Evolutionary conservation across 257 asterid genomes (phyloP), one percentile per base, ranked within the genome.

Genomic region (Nicotiana obtusifolia): DNA sequence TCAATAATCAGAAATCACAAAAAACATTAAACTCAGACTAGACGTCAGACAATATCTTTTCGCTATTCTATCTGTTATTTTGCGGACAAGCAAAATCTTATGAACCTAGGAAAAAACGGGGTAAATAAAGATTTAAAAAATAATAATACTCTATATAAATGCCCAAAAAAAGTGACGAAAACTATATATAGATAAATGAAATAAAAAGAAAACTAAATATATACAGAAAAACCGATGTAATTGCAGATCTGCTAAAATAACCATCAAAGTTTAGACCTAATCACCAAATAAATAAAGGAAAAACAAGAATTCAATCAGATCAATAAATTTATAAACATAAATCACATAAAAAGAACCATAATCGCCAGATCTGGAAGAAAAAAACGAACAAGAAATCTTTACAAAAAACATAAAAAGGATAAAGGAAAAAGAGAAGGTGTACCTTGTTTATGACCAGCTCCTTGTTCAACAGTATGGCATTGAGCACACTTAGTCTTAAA

Each of bases 361-460:
- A 4, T 52, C 61, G 17, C 9, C 61, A 56, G 22, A 56, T 56
- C 61, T 56, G 20, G 5, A 9, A 14, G 0, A 52, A 49, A n/a
- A 10, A 49, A 13, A 49, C 2, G 0, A 37, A 35, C 7, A 47
- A 44, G 52, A 44, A 7, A 44, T 44, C 13, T 47, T 10, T 2
- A 49, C 56, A 49, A 11, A 52, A 2, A 52, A 52, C 15, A 52
- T 52, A 52, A 52, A 14, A 52, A 15, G 1, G 17, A 14, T 7
- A 11, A 52, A 52, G 7, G 5, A 4, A 14, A 14, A 14, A 52
- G 33, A 52, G 19, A 52, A 52, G 19, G 61, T 0, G 22, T 56
- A 93, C 97, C 97, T 92, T 93, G 97, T 84, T 93, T 93, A 91
- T 93, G 98, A 80, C 95, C 98, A 35, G 97, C 94, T 87, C 98